Evolutionary conservation across 192 early-diverging fungal genomes (phyloP), one percentile per base, ranked within the genome.

Genomic region (Coemansia guatemalensis): DNA sequence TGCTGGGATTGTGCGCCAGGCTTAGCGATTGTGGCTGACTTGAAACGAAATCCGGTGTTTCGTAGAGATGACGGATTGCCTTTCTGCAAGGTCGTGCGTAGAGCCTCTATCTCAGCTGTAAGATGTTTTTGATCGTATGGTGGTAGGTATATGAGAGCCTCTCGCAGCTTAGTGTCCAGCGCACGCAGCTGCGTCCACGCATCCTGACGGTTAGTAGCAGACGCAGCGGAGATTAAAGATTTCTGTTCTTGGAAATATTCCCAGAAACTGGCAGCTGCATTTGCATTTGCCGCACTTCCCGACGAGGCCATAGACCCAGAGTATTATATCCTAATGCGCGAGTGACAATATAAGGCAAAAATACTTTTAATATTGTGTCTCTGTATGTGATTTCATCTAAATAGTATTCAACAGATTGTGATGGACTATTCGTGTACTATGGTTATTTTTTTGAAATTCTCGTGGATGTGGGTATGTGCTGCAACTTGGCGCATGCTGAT

Each of bases 61-160:
- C 50, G 53, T 22, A 14, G 33, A 4, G 47, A 22, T 1, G 41
- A 21, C 8, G 54, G 22, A 17, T 29, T 61, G 29, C 29, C 21
- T n/a, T 55, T 58, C 12, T 69, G 67, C 21, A 69, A 44, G 9
- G 64, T 29, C 11, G 17, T 47, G 8, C 77, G 70, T 30, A 80
- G 32, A 9, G 53, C 57, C n/a, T 80, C 77, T 12, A 80, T 41
- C 23, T 74, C 77, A 44, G 47, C 60, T 6, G 62, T 53, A 14
- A 73, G 58, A 12, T 70, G 61, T 53, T 80, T 74, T 39, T 74
- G 77, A 55, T 80, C 77, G 56, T 80, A 80, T 3, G 71, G 21
- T 4, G 77, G 77, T 49, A 80, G 44, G 55, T 71, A 80, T 5
- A 80, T 73, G 14, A 71, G 62, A 18, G 77, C 77, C 52, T 80